Percentiles rank a stretch among this genome's conserved stretches.
phyloP scores from a whole-genome alignment of 257 asterid genomes.

The Coffea canephora region DNA sequence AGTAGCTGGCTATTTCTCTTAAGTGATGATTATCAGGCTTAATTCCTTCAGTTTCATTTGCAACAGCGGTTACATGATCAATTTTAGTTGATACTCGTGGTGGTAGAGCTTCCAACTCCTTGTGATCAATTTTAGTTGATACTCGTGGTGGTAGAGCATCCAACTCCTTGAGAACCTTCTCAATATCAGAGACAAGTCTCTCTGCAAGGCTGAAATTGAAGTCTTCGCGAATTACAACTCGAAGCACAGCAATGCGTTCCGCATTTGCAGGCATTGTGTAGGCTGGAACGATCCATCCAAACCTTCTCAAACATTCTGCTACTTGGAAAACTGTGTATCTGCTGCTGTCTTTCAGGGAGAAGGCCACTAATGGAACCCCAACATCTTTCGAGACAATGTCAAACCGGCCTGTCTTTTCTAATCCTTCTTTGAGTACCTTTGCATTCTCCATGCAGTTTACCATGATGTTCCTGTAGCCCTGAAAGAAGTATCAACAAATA shows the following conservation, averaged over 20 bases:
- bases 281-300: slow-evolving; percentile 84
- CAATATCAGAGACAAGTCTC: slow-evolving; percentile 54
- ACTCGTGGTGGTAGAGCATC: slow-evolving; percentile 41
- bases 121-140: slow-evolving; percentile 25
- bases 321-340: slow-evolving; percentile 57
- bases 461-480: slow-evolving; percentile 70
- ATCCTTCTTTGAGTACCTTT: slow-evolving; percentile 48
- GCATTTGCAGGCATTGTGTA: slow-evolving; percentile 79
- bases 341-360: slow-evolving; percentile 63
- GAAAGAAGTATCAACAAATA: not conserved
- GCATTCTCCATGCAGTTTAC: slow-evolving; percentile 58
- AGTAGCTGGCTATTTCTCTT: slow-evolving; percentile 42
- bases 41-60: slow-evolving; percentile 17
- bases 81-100: slow-evolving; percentile 29
- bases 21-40: slow-evolving; percentile 14
- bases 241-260: slow-evolving; percentile 55
- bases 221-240: slow-evolving; percentile 67
- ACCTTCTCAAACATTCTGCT: slow-evolving; percentile 64
- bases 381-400: slow-evolving; percentile 59
- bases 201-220: slow-evolving; percentile 59
- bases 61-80: slow-evolving; percentile 26
- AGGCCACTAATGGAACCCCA: slow-evolving; percentile 70
- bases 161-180: slow-evolving; percentile 51
- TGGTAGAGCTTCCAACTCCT: slow-evolving; percentile 51
- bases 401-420: slow-evolving; percentile 49